Evolutionary conservation across 2,329 filamentous ascomycete species (phyloP).

Genomic region (Cryphonectria carpinicola): DNA sequence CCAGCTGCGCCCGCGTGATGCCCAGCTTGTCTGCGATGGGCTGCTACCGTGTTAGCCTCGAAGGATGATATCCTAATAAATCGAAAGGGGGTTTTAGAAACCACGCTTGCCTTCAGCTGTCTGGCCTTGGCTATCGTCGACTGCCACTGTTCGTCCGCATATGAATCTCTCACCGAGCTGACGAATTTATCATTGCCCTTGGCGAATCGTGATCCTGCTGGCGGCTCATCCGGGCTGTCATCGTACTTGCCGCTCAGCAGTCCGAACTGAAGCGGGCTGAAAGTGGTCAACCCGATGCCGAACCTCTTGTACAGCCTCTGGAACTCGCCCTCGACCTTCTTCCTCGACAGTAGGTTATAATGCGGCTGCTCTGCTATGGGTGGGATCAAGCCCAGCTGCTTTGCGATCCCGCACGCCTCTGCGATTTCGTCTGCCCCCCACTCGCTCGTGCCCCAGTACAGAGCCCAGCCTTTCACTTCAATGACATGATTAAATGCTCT

Average conservation of each 20-base stretch:
- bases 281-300: conserved; percentile 64
- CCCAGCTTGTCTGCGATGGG: conserved; percentile 68
- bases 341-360: conserved; percentile 66
- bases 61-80: not conserved
- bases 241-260: conserved; percentile 68
- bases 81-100: not conserved
- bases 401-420: conserved; percentile 63
- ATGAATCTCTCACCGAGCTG: conserved; percentile 55
- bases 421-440: conserved; percentile 72
- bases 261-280: conserved; percentile 59
- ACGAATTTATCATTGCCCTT: conserved; percentile 62
- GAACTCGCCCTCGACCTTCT: conserved; percentile 67
- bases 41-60: conserved; percentile 48
- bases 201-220: conserved; percentile 64
- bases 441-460: conserved; percentile 75
- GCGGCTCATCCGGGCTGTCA: conserved; percentile 62
- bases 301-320: conserved; percentile 61
- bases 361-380: conserved; percentile 70
- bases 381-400: conserved; percentile 62
- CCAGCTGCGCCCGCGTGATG: conserved; percentile 59
- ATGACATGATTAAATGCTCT: conserved; percentile 74
- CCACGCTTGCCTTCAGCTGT: conserved; percentile 44
- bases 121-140: conserved; percentile 60
- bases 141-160: conserved; percentile 58
- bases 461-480: conserved; percentile 64